Evolutionary conservation across 371 early-diverging fungal species (phyloP), one percentile per base, ranked within the genome.

Genomic region (Capillidium heterosporum): DNA sequence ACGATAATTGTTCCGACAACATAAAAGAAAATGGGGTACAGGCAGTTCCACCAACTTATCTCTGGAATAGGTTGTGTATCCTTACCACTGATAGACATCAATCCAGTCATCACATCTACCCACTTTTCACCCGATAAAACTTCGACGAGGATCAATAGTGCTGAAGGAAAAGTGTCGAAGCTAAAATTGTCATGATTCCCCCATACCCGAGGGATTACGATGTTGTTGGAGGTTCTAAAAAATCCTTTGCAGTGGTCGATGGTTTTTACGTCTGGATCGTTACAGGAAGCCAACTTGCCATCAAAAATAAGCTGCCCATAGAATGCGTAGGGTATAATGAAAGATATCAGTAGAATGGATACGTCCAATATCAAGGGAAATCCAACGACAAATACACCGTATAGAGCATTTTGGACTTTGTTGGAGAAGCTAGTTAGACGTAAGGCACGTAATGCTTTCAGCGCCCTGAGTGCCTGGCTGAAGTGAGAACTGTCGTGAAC

Each of bases 101-200:
- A 71, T 0, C 72, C 67, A 2, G 65, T 60, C 68, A 81, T 63
- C 1, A 82, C 82, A 55, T 78, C 76, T 1, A 73, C 66, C 84
- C 84, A 84, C 2, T 81, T 81, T 61, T 84, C 84, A 43, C 81
- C 80, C 24, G 80, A 80, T 0, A 75, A 68, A 64, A 78, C 77
- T 57, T 80, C 80, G 44, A 84, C 74, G 0, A 84, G 62, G 32
- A 80, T 74, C 53, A 79, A 56, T 39, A 82, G 63, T 0, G 77
- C 74, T 0, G 64, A 59, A 51, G 72, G 68, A 64, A 84, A 80
- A 17, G 72, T 71, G 60, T 82, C 78, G 67, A 84, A 84, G 51
- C 78, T 82, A 62, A 78, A 82, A 0, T 70, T 74, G 28, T 71
- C 68, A 0, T 80, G 82, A 47, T 82, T 81, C 8, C 56, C 43